Percentiles rank a stretch among this genome's conserved stretches.
phyloP scores from a whole-genome alignment of 345 rosid genomes.

The Eutrema heterophyllum region DNA sequence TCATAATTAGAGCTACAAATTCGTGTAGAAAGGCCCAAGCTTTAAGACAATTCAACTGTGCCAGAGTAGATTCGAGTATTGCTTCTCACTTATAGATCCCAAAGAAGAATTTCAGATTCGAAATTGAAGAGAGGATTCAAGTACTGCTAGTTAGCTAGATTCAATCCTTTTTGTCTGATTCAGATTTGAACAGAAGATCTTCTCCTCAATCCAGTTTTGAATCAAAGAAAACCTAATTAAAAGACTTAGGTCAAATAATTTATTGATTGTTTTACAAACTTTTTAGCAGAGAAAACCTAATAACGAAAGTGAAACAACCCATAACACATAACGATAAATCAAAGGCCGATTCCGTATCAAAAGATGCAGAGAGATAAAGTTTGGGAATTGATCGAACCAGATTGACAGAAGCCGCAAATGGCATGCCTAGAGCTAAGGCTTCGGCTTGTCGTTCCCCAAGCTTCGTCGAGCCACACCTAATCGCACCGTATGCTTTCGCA shows the following conservation, averaged over 20 bases:
- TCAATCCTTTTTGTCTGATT: background rate
- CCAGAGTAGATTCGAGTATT: background rate
- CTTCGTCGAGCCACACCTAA: slow-evolving; percentile 28
- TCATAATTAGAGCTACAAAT: too few relatives aligned
- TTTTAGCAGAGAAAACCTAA: background rate
- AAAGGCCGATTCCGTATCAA: too few relatives aligned
- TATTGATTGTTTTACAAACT: background rate
- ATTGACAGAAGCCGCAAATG: slow-evolving; percentile 66
- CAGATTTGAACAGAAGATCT: slow-evolving; percentile 5
- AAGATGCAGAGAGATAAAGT: background rate
- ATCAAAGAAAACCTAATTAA: background rate
- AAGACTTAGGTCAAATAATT: background rate
- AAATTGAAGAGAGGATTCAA: background rate
- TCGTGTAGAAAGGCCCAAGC: background rate
- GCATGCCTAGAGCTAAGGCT: slow-evolving; percentile 75
- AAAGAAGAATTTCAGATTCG: background rate
- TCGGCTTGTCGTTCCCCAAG: slow-evolving; percentile 33
- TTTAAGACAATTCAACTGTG: background rate
- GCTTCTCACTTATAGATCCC: too few relatives aligned
- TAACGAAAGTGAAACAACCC: background rate
- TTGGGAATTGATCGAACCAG: slow-evolving; percentile 44
- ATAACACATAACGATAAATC: too few relatives aligned
- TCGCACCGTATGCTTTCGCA: slow-evolving; percentile 32
- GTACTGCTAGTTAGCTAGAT: background rate
- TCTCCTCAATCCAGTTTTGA: background rate